phyloP scores from a whole-genome alignment of 2,329 filamentous ascomycete species.

The Coleophoma eucalyptorum region DNA sequence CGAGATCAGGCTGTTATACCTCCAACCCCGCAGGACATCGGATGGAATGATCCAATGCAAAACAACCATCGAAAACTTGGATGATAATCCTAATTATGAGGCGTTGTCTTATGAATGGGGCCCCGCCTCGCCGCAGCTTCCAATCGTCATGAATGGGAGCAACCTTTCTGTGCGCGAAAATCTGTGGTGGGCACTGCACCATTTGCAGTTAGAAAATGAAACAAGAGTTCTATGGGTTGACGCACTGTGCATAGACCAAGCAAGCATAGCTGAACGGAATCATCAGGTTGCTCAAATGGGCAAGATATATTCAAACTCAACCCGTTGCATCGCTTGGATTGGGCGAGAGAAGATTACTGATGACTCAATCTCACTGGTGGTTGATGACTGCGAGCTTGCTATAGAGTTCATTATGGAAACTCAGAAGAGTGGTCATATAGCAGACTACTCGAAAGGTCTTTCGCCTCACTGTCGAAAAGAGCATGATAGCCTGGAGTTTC shows the following conservation, averaged over 20 bases:
- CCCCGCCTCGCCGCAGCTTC: background rate
- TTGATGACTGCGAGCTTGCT: background rate
- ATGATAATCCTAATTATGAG: background rate
- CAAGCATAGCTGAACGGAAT: slow-evolving; percentile 7
- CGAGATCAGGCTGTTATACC: background rate
- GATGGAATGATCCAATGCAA: background rate
- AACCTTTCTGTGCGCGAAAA: slow-evolving; percentile 2
- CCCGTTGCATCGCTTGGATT: background rate
- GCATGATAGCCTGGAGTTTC: background rate
- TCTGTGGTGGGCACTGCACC: slow-evolving; percentile 3
- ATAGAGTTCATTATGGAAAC: background rate
- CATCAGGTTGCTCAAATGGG: slow-evolving; percentile 16
- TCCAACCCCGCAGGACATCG: background rate
- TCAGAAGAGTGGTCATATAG: background rate
- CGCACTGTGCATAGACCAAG: slow-evolving; percentile 16
- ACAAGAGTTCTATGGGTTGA: slow-evolving; percentile 7
- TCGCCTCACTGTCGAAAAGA: background rate
- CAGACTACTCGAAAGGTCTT: background rate
- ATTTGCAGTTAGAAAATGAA: slow-evolving; percentile 1
- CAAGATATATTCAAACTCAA: slow-evolving; percentile 6
- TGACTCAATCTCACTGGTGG: background rate
- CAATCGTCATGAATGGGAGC: background rate
- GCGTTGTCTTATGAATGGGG: slow-evolving; percentile 2
- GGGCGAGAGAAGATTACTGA: background rate
- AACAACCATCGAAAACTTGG: background rate